Conservation (phyloP, 306 rosid genomes). For the Vigna trinervia region DNA sequence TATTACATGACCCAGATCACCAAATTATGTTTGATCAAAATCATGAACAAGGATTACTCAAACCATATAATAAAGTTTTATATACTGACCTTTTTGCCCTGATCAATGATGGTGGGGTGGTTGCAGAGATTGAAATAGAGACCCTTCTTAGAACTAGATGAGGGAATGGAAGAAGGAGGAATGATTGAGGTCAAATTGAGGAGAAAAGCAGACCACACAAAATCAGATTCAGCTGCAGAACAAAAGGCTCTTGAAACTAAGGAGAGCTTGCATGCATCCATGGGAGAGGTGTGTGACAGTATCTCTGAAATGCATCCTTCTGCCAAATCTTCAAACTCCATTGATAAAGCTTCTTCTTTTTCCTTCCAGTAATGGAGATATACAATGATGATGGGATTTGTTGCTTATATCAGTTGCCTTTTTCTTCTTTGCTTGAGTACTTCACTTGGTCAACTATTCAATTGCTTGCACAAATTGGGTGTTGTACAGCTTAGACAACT, state of each 20-base stretch:
- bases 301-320: constrained; percentile 42
- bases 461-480: background rate
- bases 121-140: constrained; percentile 22
- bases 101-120: constrained; percentile 2
- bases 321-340: constrained; percentile 1
- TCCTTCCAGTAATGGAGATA: background rate
- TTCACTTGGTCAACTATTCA: background rate
- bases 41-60: no score
- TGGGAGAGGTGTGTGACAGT: constrained; percentile 18
- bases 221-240: constrained; percentile 29
- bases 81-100: constrained; percentile 17
- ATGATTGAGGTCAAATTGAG: background rate
- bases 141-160: constrained; percentile 10
- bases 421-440: background rate
- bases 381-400: background rate
- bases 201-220: constrained; percentile 23
- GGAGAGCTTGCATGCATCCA: constrained; percentile 18
- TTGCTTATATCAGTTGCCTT: background rate
- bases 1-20: no score
- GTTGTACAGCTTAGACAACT: no score
- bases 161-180: background rate
- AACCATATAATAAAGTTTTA: background rate
- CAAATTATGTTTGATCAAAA: no score
- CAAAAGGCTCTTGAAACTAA: background rate
- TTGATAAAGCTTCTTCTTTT: no score